Base-by-base conservation (phyloP, 2,329 filamentous ascomycete species). In the Diaporthe vaccinii region DNA sequence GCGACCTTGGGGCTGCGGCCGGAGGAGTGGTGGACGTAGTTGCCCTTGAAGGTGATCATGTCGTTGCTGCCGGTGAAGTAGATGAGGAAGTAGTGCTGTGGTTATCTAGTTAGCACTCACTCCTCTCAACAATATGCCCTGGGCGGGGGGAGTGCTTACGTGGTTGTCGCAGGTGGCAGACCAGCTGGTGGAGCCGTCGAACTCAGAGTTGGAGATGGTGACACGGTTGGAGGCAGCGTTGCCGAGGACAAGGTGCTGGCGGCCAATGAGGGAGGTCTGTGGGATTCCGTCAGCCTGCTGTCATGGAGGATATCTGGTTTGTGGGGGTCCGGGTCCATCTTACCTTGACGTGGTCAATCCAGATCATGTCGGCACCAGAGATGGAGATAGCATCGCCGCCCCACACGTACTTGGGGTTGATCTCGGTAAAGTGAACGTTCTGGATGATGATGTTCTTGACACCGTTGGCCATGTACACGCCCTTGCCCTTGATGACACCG, bases 11-110 rank as follows among this genome's bases (percentile, higher is more conserved):
- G 90, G 22, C 84, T 83, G 73, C 90, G 89, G 74, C 90, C 90
- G n/a, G 85, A 87, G 59, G 87, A 88, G 82, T 90, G 85, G 86
- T 91, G 88, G 80, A 92, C 84, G 84, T 91, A 91, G 86, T 92
- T 92, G 78, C 86, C 85, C 84, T 90, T 89, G 81, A 92, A 80
- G 77, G 90, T 92, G 79, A 91, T 84, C 77, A 87, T 79, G 80
- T 92, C 90, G 81, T 83, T 51, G 25, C 85, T 84, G 31, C 91
- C 90, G 55, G 85, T 86, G 69, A 92, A 85, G 84, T 90, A 91
- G 78, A 91, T 81, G 41, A 83, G 86, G 89, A 90, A 92, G 87
- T 92, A 91, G 83, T 91, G 89, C 61, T 65, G 41, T 8, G 15
- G 4, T 1, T 65, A 5, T 10, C 31, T 22, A 20, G 25, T 62